Base-by-base conservation (phyloP, 805 yeast species). In the Ogataea nonfermentans region DNA sequence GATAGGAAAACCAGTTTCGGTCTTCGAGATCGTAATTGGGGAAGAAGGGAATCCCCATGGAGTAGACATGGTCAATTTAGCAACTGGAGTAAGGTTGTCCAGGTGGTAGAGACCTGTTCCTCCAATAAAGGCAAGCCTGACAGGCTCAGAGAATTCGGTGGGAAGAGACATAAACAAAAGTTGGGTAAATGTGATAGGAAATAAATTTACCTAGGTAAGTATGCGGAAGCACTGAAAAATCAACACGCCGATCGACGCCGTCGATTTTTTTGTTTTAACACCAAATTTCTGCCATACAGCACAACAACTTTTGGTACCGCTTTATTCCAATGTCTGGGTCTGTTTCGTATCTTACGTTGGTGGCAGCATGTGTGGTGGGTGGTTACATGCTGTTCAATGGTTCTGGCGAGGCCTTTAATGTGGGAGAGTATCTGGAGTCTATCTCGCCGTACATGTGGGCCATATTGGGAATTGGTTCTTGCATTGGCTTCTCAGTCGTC, bases 391-490 rank as follows among this genome's bases (percentile, higher is more conserved):
- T 93, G 50, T 88, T 93, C 76, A 88, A 89, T 47, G 95, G 95
- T 36, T 80, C 87, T 44, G 98, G 98, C 32, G 95, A 89, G 61
- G 73, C 79, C 37, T 93, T 93, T 72, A 85, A 93, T 63, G 79
- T 93, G 42, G 99, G 99, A 37, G 80, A 81, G 51, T 90, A 91
- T 59, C 74, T 93, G 50, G 78, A 80, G 51, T 71, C 83, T 25
- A 79, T 93, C 2, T 88, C 97, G 15, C 99, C 99, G 6, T 93
- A 93, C 62, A 78, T 93, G 83, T 93, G 98, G 98, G 98, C 97
- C 20, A 76, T 78, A 48, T 65, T 89, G 48, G 99, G 99, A 40
- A 88, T 93, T 47, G 82, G 85, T 11, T 67, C 80, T 36, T 91
- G 99, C 67, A 89, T 95, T 52, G 98, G 98, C 10, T 74, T 93